Evolutionary conservation across 164 flowering plant genomes (phyloP).

Genomic region (Magnolia officinalis): DNA sequence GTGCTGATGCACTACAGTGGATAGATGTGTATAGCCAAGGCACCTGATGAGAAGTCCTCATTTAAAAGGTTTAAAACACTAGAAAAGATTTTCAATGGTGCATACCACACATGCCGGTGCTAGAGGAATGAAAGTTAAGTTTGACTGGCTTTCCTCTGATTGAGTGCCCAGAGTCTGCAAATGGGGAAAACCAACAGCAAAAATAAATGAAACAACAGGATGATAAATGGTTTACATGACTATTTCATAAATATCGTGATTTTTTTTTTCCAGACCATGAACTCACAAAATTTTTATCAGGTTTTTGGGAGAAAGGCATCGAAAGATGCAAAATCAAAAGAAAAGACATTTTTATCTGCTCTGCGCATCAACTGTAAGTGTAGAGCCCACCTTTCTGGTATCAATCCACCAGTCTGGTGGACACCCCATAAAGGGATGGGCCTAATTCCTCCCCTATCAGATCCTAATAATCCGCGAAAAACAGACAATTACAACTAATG

Average conservation of each 20-base stretch:
- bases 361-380: too few relatives aligned
- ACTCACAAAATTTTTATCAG: not conserved
- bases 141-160: constrained; percentile 50
- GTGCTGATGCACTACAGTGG: too few relatives aligned
- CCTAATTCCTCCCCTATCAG: too few relatives aligned
- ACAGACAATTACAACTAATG: too few relatives aligned
- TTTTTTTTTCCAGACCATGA: not conserved
- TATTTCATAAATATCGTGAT: too few relatives aligned
- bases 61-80: not conserved
- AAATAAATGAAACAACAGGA: not conserved
- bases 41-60: too few relatives aligned
- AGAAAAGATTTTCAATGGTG: not conserved
- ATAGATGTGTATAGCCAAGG: too few relatives aligned
- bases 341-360: too few relatives aligned
- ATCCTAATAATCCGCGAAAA: too few relatives aligned
- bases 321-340: not conserved
- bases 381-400: too few relatives aligned
- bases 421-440: too few relatives aligned
- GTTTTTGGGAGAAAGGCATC: not conserved
- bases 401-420: too few relatives aligned
- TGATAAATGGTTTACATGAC: not conserved
- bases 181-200: constrained; percentile 4
- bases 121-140: constrained; percentile 76
- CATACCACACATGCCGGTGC: constrained; percentile 99
- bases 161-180: constrained; percentile 70